These are phyloP conservation scores for Phalaenopsis aphrodite DNA, from an alignment of 106 monocot species.

Conservation along the genomic window DNA sequence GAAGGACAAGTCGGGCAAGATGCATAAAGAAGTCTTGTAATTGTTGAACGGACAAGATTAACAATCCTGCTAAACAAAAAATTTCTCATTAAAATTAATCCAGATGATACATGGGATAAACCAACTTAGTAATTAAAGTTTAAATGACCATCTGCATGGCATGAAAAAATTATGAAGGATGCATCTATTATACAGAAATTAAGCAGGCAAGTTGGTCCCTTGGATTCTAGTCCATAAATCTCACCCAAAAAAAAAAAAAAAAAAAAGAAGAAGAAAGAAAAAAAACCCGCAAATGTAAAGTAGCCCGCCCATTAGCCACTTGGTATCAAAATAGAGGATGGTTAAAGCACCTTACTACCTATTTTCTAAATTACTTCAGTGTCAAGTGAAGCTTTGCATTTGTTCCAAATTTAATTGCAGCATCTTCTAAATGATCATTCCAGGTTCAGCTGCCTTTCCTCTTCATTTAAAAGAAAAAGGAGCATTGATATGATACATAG, in stretches of 20 bases:
- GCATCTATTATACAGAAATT: neutral
- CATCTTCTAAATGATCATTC: neutral
- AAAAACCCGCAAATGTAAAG: neutral
- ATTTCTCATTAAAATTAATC: neutral
- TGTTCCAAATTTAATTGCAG: neutral
- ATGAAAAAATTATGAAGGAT: neutral
- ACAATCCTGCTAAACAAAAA: slow-evolving; percentile 58
- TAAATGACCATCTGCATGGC: neutral
- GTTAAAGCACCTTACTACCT: neutral
- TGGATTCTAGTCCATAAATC: neutral
- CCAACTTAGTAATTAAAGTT: neutral
- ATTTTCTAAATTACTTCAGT: neutral
- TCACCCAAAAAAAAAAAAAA: neutral
- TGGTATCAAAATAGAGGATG: neutral
- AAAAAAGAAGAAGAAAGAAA: too few relatives aligned
- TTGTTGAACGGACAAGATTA: slow-evolving; percentile 69
- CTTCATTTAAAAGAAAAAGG: neutral
- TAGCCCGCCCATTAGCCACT: neutral
- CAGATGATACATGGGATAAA: neutral
- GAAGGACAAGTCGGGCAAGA: slow-evolving; percentile 85
- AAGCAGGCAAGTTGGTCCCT: neutral
- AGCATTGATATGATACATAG: neutral
- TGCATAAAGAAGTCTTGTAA: slow-evolving; percentile 61
- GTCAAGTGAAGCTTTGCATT: neutral
- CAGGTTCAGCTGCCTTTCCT: neutral